Conservation (phyloP, 345 rosid genomes). For the Erysimum cheiranthoides region DNA sequence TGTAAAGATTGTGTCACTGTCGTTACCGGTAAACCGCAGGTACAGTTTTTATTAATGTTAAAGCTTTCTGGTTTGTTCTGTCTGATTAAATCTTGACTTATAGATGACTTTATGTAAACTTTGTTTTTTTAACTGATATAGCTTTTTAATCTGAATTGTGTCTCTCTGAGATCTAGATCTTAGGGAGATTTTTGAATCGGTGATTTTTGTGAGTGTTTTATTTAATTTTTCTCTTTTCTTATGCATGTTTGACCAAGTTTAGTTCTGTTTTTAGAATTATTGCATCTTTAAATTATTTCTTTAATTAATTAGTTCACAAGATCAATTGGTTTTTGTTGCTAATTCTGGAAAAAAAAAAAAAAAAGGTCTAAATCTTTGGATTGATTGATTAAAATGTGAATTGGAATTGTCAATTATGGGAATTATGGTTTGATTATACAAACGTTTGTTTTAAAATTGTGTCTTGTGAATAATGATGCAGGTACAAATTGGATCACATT, state of each 20-base stretch:
- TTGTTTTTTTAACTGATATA: neutral
- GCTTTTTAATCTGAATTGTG: conserved; percentile 24
- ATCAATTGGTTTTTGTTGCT: conserved; percentile 15
- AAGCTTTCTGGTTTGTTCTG: conserved; percentile 1
- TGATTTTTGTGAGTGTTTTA: conserved; percentile 15
- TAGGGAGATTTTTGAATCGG: conserved; percentile 3
- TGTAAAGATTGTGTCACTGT: conserved; percentile 96
- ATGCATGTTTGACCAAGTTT: conserved; percentile 40
- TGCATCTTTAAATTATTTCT: conserved; percentile 15
- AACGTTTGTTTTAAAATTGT: too few relatives aligned
- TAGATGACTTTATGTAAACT: neutral
- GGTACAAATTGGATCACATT: conserved; percentile 97
- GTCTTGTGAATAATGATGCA: conserved; percentile 40
- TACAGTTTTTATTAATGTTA: conserved; percentile 45
- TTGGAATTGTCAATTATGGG: neutral
- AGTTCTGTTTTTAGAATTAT: conserved; percentile 20
- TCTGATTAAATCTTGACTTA: conserved; percentile 10
- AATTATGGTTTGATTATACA: neutral
- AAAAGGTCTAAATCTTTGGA: neutral
- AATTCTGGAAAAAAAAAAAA: conserved; percentile 15
- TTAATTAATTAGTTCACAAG: conserved; percentile 18
- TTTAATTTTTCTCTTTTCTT: neutral
- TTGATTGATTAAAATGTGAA: neutral
- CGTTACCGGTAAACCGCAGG: conserved; percentile 94
- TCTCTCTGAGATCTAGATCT: conserved; percentile 46